phyloP scores from a whole-genome alignment of 148 eudicot genomes.

The Rhododendron kiyosumense region DNA sequence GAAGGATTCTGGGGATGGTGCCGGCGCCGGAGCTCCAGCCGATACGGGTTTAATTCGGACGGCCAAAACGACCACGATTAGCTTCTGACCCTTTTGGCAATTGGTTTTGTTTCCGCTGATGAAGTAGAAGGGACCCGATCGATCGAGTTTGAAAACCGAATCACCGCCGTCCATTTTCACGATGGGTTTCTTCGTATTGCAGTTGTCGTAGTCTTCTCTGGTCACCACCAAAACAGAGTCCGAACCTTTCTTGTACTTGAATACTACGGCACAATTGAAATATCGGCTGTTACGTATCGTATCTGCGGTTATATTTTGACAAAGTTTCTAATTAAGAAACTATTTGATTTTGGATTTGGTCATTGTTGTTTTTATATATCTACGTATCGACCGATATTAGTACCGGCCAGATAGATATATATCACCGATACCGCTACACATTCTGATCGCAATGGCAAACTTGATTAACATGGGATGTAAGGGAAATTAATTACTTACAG shows the following conservation, averaged over 20 bases:
- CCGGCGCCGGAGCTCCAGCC: neutral
- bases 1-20: too few species aligned
- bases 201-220: conserved; percentile 41
- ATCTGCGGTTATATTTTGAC: too few species aligned
- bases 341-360: neutral
- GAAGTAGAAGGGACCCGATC: conserved; percentile 64
- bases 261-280: conserved; percentile 26
- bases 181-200: conserved; percentile 35
- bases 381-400: too few species aligned
- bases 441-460: neutral
- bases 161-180: conserved; percentile 32
- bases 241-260: conserved; percentile 40
- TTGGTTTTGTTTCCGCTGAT: conserved; percentile 45
- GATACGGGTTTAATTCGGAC: conserved; percentile 8
- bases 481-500: conserved; percentile 29
- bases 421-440: neutral
- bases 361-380: too few species aligned
- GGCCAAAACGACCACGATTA: conserved; percentile 47
- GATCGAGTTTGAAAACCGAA: conserved; percentile 30
- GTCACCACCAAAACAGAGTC: conserved; percentile 64
- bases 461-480: too few species aligned
- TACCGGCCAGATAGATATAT: too few species aligned
- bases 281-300: too few species aligned
- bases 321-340: too few species aligned
- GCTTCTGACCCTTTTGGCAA: conserved; percentile 52